Evolutionary conservation across 1,284 basidiomycete species (phyloP), one percentile per base, ranked within the genome.

Genomic region (Lignosus rhinocerotis): DNA sequence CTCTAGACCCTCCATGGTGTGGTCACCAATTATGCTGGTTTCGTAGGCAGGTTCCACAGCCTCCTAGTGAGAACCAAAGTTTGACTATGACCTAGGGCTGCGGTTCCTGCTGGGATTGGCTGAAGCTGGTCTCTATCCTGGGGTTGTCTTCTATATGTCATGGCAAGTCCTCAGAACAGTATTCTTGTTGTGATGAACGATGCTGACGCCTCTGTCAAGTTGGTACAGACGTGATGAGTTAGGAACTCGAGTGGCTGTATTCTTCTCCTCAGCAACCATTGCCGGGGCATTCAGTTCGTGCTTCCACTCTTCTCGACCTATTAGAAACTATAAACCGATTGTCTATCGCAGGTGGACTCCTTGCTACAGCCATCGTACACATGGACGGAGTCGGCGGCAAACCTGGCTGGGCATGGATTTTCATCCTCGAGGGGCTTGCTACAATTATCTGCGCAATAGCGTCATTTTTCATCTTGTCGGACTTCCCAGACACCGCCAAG

Each of bases 391-490:
- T 90, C 30, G 87, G 80, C 2, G 83, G 85, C 32, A 83, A 80
- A 64, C 75, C 80, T 19, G 86, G 74, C 12, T 83, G 81, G 80
- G 76, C 79, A 12, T 87, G 86, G 86, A 88, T 90, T 55, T 89
- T 91, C 72, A 91, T 92, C 59, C 74, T 93, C 3, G 90, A 92
- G 72, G 90, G 90, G 10, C 74, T 92, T 39, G 76, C 83, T 44
- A 93, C 90, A 0, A 76, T 91, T 33, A 21, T 83, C 8, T 75
- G 79, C 45, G 83, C 80, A 1, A 51, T 76, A 11, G 71, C 71
- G 0, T 81, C 83, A 9, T 85, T 81, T 76, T 85, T 78, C 73
- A 74, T 85, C 62, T 74, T 85, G 38, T 74, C 79, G 55, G 84
- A 87, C 70, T 85, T 85, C 67, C 84, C 85, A 0, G 83, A 83